Base-by-base conservation (phyloP, 2,329 filamentous ascomycete genomes). In the Monosporascus ibericus region DNA sequence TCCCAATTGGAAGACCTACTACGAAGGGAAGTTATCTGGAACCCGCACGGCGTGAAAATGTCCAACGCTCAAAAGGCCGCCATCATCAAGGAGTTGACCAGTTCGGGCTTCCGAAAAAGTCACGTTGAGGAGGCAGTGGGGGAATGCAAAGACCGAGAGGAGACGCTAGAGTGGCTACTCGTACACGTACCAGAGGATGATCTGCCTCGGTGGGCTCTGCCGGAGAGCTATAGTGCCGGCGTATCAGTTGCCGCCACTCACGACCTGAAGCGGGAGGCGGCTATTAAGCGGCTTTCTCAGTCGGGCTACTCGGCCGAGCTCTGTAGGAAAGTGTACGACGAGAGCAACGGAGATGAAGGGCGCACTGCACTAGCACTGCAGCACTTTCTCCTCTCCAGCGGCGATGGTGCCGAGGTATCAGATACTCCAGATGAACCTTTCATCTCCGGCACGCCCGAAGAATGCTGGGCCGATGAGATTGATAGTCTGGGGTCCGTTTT, bases 131-230 rank as follows among this genome's bases (percentile, higher is more conserved):
- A 99, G 71, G 92, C 94, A 8, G 82, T 88, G 1, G 84, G 84
- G 44, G 84, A 92, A 63, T 96, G 92, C 73, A 95, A 92, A 68
- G 91, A 96, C 66, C 81, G 87, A 30, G 92, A 96, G 67, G 94
- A 99, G 71, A 86, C 90, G 17, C 78, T 99, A 2, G 92, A 97
- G 68, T 99, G 94, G 94, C 79, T 99, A 17, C 79, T 99, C 48
- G 92, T 97, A 49, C 92, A 99, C 70, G 91, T 99, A 2, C 94
- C 94, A 1, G 94, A 99, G 66, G 94, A 99, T 66, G 94, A 97
- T 63, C 74, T 97, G n/a, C 94, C 94, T 1, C 77, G 81, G 6
- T 97, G 92, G 91, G 90, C 90, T 61, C 74, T 99, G 42, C 94
- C 94, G 0, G 92, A 95, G 70, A 88, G 86, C 55, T 99, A 99